Evolutionary conservation across 108 stramenopile genomes (phyloP).

Genomic region (Aurantiochytrium sp.): DNA sequence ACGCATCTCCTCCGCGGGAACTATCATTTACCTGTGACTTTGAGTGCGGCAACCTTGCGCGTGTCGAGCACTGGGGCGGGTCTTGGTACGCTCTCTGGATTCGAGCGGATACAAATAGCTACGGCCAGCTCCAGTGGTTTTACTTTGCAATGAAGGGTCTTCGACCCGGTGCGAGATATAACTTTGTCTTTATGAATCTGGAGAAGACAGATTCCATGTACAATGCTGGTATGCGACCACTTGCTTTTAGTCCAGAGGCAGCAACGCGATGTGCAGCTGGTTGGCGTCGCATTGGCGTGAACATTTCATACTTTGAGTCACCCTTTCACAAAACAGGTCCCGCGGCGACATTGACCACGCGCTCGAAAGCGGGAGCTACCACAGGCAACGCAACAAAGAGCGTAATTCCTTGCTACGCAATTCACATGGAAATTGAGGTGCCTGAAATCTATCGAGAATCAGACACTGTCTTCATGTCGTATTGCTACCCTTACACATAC

Average conservation of each 20-base stretch:
- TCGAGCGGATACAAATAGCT: constrained; percentile 44
- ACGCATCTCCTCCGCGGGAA: too few species aligned
- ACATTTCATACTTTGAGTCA: constrained; percentile 34
- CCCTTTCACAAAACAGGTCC: neutral
- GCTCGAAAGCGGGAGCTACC: too few species aligned
- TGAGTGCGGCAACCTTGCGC: neutral
- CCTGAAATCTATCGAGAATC: neutral
- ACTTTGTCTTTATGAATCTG: constrained; percentile 46
- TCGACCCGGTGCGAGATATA: constrained; percentile 18
- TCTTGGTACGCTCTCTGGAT: constrained; percentile 48
- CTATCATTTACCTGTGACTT: neutral
- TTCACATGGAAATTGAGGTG: neutral
- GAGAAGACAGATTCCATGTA: constrained; percentile 45
- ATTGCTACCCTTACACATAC: constrained; percentile 58
- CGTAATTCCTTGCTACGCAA: constrained; percentile 26
- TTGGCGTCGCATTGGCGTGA: constrained; percentile 31
- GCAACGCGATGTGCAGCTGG: constrained; percentile 20
- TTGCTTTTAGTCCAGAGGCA: constrained; percentile 19
- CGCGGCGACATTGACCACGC: too few species aligned
- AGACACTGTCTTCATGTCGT: constrained; percentile 37
- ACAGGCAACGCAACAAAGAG: too few species aligned
- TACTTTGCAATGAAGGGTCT: constrained; percentile 50
- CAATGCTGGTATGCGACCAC: constrained; percentile 52
- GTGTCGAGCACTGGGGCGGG: neutral
- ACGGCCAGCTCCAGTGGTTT: constrained; percentile 50